Conservation (phyloP, 192 early-diverging fungal species). For the Globomyces pollinis-pini region DNA sequence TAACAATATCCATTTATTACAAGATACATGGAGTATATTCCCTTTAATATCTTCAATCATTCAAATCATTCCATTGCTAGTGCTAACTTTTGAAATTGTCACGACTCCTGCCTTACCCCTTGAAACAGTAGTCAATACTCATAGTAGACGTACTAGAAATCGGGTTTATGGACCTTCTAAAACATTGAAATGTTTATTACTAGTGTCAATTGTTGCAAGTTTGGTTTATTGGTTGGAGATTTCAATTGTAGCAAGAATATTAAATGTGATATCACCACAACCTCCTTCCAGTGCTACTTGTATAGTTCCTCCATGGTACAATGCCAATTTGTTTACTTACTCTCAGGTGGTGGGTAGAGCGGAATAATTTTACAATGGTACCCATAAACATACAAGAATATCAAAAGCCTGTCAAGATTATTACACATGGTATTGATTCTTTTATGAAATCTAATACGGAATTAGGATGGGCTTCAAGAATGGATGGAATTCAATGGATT, state of each 20-base stretch:
- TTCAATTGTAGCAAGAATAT: constrained; percentile 12
- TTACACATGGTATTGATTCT: background rate
- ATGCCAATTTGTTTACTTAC: background rate
- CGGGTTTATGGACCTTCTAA: constrained; percentile 12
- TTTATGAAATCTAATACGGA: constrained; percentile 6
- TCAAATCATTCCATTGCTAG: background rate
- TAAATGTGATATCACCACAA: background rate
- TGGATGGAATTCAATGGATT: constrained; percentile 26
- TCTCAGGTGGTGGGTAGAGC: constrained; percentile 9
- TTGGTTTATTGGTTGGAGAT: constrained; percentile 17
- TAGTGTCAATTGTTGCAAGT: constrained; percentile 2
- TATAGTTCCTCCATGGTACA: constrained; percentile 35
- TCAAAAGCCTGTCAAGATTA: no score
- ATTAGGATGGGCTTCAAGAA: constrained; percentile 30
- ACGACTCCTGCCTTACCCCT: background rate
- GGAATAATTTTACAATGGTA: background rate
- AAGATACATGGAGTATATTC: background rate
- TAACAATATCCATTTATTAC: background rate
- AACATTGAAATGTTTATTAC: constrained; percentile 8
- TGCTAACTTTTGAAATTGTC: background rate
- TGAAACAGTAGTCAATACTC: background rate
- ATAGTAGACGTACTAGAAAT: constrained; percentile 1
- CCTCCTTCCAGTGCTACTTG: constrained; percentile 7
- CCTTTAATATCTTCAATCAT: background rate
- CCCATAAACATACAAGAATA: no score